Evolutionary conservation across 805 yeast genomes (phyloP).

Genomic region (Metschnikowia kofuensis): DNA sequence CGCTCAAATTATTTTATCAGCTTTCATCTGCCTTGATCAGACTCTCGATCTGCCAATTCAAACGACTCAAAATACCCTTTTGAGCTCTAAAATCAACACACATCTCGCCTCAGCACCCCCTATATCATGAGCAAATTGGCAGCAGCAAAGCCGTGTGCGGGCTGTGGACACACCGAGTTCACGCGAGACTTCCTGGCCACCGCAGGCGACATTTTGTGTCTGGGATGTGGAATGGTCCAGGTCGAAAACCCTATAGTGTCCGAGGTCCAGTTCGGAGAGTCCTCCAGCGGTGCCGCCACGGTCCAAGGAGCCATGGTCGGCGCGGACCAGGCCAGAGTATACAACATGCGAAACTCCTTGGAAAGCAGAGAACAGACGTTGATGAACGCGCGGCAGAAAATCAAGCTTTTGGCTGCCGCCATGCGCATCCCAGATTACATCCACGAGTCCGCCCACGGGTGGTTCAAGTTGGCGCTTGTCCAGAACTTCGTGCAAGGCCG

Average conservation of each 20-base stretch:
- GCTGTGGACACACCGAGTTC: constrained; percentile 17
- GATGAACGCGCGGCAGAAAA: constrained; percentile 75
- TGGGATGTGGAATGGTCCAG: constrained; percentile 77
- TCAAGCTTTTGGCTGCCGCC: constrained; percentile 76
- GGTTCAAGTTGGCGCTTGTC: constrained; percentile 85
- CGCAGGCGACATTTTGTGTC: constrained; percentile 76
- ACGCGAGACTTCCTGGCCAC: constrained; percentile 17
- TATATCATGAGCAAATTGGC: constrained; percentile 9
- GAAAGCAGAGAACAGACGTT: constrained; percentile 90
- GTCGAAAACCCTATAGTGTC: constrained; percentile 94
- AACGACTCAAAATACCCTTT: no score
- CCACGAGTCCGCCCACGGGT: constrained; percentile 80
- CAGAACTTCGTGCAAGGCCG: constrained; percentile 97
- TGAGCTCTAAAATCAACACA: no score
- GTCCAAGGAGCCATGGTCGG: constrained; percentile 94
- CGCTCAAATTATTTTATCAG: no score
- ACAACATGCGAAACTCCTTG: constrained; percentile 64
- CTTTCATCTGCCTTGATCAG: no score
- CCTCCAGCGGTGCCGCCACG: constrained; percentile 89
- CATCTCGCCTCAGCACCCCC: background rate
- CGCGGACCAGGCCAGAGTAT: constrained; percentile 78
- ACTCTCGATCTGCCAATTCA: no score
- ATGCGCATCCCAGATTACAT: constrained; percentile 79
- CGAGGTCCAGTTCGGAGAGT: constrained; percentile 92
- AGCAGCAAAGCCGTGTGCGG: constrained; percentile 13